A percentile compares a stretch with the other conserved stretches of the same genome.
These are phyloP conservation scores for Pseudogymnoascus sp. DNA, from an alignment of 2,329 filamentous ascomycete species.

Conservation along the genomic window DNA sequence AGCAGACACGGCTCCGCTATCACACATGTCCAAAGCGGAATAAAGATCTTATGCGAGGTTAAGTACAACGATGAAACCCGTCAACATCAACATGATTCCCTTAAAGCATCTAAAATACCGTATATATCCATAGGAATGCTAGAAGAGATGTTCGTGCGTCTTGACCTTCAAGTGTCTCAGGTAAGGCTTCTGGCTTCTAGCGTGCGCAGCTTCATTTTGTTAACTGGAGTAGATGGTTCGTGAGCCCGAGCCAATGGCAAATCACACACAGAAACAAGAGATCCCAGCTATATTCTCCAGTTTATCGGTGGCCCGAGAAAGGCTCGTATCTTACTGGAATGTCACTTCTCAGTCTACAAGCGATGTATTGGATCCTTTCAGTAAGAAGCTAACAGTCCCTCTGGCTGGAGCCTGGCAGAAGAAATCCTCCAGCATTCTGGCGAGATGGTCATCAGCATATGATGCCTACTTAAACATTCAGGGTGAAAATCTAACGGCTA, in stretches of 20 bases:
- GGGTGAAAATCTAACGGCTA: not conserved
- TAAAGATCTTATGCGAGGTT: slow-evolving; percentile 18
- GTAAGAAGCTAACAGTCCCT: not conserved
- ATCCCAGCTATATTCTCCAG: not conserved
- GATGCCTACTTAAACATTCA: not conserved
- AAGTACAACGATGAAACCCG: slow-evolving; percentile 11
- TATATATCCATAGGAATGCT: slow-evolving; percentile 15
- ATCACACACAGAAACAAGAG: not conserved
- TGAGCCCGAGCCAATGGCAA: not conserved
- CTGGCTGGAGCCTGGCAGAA: not conserved
- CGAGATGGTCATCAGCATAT: not conserved
- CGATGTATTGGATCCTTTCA: not conserved
- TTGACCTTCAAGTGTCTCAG: slow-evolving; percentile 15
- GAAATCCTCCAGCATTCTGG: not conserved
- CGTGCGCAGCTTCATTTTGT: not conserved
- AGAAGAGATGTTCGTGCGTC: slow-evolving; percentile 16
- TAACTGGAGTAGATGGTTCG: slow-evolving; percentile 13
- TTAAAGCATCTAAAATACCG: slow-evolving; percentile 8
- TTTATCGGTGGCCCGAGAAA: not conserved
- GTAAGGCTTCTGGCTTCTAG: slow-evolving; percentile 6
- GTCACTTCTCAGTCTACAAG: not conserved
- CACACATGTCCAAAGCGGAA: slow-evolving; percentile 17
- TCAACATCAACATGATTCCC: slow-evolving; percentile 10
- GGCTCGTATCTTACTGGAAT: not conserved
- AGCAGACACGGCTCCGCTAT: slow-evolving; percentile 17